phyloP scores from a whole-genome alignment of 2,329 filamentous ascomycete genomes.

The Microdochium paspali region DNA sequence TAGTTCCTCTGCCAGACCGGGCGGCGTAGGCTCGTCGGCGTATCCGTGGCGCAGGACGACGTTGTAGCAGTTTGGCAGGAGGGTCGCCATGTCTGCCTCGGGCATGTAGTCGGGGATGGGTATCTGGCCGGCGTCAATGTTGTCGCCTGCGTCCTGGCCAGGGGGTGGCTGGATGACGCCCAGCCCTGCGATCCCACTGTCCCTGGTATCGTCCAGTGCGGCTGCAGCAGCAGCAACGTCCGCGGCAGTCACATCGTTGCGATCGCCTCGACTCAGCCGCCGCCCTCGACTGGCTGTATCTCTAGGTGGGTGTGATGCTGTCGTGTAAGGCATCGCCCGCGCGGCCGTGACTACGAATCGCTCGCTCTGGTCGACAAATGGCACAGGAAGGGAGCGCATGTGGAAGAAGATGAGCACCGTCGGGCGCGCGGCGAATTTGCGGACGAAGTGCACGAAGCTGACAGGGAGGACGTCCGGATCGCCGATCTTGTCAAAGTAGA shows the following conservation, averaged over 20 bases:
- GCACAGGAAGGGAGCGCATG: constrained; percentile 48
- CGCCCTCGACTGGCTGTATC: not conserved
- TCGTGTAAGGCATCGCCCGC: not conserved
- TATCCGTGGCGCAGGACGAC: constrained; percentile 61
- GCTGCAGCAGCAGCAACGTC: not conserved
- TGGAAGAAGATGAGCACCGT: constrained; percentile 64
- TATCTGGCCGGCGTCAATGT: not conserved
- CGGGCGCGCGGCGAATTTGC: constrained; percentile 55
- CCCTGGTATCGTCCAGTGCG: not conserved
- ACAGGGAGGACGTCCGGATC: constrained; percentile 40
- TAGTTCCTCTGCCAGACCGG: constrained; percentile 41
- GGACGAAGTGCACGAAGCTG: constrained; percentile 60
- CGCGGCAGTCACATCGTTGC: constrained; percentile 11
- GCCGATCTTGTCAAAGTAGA: constrained; percentile 69
- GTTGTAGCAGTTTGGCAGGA: constrained; percentile 51
- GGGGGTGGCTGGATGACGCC: not conserved
- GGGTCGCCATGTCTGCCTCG: not conserved
- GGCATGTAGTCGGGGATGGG: not conserved
- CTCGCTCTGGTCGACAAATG: constrained; percentile 36
- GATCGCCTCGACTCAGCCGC: not conserved
- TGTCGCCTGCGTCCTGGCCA: not conserved
- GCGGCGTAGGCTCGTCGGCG: constrained; percentile 56
- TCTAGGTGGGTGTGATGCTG: not conserved
- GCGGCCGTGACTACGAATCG: constrained; percentile 28
- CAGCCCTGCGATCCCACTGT: not conserved